phyloP scores from a whole-genome alignment of 179 eudicot species.

The Corrigiola litoralis region DNA sequence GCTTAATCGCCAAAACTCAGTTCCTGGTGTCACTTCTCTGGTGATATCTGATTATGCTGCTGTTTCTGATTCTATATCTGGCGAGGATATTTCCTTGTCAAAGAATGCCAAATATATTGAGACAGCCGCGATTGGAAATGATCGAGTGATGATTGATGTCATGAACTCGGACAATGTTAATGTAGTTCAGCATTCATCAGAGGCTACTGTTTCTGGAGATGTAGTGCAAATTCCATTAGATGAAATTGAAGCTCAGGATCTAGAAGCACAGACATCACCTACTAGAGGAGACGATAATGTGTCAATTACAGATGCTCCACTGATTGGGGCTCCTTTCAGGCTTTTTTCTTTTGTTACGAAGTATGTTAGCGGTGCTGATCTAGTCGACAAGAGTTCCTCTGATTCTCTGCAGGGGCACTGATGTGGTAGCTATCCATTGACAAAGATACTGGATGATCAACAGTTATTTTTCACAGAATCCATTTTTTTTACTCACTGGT shows the following conservation, averaged over 20 bases:
- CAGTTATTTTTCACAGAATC: neutral
- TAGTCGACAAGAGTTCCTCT: slow-evolving; percentile 43
- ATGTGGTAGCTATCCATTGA: slow-evolving; percentile 2
- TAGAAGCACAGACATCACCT: slow-evolving; percentile 13
- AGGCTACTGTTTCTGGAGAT: slow-evolving; percentile 46
- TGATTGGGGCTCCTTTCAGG: slow-evolving; percentile 92
- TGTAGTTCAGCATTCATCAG: slow-evolving; percentile 30
- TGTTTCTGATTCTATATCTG: slow-evolving; percentile 22
- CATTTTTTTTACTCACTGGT: neutral
- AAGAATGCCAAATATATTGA: slow-evolving; percentile 28
- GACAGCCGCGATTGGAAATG: slow-evolving; percentile 20
- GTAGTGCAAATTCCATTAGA: slow-evolving; percentile 70
- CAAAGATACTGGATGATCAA: neutral
- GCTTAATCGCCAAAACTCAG: slow-evolving; percentile 39
- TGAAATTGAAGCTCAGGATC: slow-evolving; percentile 43
- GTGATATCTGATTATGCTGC: slow-evolving; percentile 18
- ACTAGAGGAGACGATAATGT: slow-evolving; percentile 30
- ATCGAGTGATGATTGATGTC: slow-evolving; percentile 18
- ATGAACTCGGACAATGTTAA: slow-evolving; percentile 17
- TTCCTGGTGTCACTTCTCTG: slow-evolving; percentile 21
- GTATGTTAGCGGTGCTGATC: slow-evolving; percentile 87
- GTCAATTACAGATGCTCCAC: slow-evolving; percentile 69
- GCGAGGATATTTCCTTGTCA: slow-evolving; percentile 19
- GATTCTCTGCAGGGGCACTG: slow-evolving; percentile 3
- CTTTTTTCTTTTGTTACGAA: slow-evolving; percentile 78